Conservation (phyloP, 1,139 yeast species). For the Blastobotrys arbuscula region DNA sequence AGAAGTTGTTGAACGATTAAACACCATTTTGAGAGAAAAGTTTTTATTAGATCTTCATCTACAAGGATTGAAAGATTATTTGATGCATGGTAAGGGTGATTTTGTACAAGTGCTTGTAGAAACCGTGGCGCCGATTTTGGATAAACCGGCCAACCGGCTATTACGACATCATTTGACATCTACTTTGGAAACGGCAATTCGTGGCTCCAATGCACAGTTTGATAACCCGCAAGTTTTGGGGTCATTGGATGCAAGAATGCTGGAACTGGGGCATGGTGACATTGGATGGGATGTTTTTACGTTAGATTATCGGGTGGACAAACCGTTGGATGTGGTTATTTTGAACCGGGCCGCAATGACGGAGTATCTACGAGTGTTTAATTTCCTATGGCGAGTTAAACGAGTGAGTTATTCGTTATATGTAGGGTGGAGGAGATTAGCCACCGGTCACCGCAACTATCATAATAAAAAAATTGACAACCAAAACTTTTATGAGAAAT, state of each 20-base stretch:
- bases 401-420: conserved; percentile 53
- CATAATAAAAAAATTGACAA: background rate
- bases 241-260: conserved; percentile 74
- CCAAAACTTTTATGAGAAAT: conserved; percentile 12
- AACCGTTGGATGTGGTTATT: conserved; percentile 41
- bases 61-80: conserved; percentile 55
- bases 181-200: conserved; percentile 60
- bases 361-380: conserved; percentile 76
- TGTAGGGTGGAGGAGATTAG: conserved; percentile 41
- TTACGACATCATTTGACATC: conserved; percentile 63
- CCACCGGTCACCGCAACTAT: conserved; percentile 24
- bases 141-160: conserved; percentile 56
- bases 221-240: conserved; percentile 40
- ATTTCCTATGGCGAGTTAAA: conserved; percentile 75
- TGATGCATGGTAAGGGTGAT: conserved; percentile 72
- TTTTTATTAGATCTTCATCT: conserved; percentile 53
- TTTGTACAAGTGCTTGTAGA: conserved; percentile 61
- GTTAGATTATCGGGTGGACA: conserved; percentile 66
- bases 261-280: conserved; percentile 62
- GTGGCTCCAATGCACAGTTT: conserved; percentile 53
- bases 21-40: conserved; percentile 45
- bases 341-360: conserved; percentile 38
- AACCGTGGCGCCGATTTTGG: conserved; percentile 51
- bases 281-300: conserved; percentile 87
- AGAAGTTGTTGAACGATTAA: conserved; percentile 53